A percentile compares a stretch with the other conserved stretches of the same genome.
Evolutionary conservation across 805 yeast genomes (phyloP).

Genomic region (Ogataea trehalophila): DNA sequence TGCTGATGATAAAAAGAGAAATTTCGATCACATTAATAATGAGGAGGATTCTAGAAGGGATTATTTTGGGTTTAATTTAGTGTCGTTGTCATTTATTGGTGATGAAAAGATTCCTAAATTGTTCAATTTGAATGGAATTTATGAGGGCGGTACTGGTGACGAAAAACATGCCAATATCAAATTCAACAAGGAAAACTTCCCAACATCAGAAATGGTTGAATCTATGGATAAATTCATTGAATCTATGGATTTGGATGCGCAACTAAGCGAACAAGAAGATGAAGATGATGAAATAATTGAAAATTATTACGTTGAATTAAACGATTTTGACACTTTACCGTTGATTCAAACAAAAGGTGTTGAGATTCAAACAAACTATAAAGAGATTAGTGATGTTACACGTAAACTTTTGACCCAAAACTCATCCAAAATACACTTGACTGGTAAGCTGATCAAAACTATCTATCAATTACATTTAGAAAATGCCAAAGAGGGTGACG

Average conservation of each 20-base stretch:
- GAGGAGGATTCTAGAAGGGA: constrained; percentile 10
- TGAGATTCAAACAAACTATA: constrained; percentile 2
- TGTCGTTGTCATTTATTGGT: constrained; percentile 65
- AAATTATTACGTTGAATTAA: constrained; percentile 16
- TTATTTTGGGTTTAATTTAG: constrained; percentile 42
- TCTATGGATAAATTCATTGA: constrained; percentile 42
- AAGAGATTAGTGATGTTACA: constrained; percentile 9
- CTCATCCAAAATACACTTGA: constrained; percentile 19
- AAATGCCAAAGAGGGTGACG: constrained; percentile 5
- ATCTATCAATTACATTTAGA: constrained; percentile 6
- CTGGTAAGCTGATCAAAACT: constrained; percentile 5
- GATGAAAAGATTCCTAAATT: constrained; percentile 62
- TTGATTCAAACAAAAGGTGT: constrained; percentile 12
- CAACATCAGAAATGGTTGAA: constrained; percentile 34
- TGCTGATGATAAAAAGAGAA: constrained; percentile 18
- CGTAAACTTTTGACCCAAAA: constrained; percentile 15
- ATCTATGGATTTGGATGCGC: constrained; percentile 37
- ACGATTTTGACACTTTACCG: constrained; percentile 16
- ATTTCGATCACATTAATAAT: constrained; percentile 16
- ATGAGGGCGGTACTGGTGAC: constrained; percentile 16
- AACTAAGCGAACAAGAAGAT: constrained; percentile 18
- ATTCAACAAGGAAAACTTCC: constrained; percentile 25
- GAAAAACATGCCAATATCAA: constrained; percentile 16
- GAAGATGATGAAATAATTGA: constrained; percentile 7
- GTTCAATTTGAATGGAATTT: constrained; percentile 32